Percentiles rank a stretch among this genome's conserved stretches.
These are phyloP conservation scores for Lyophyllum shimeji DNA, from an alignment of 768 basidiomycete species.

Conservation along the genomic window DNA sequence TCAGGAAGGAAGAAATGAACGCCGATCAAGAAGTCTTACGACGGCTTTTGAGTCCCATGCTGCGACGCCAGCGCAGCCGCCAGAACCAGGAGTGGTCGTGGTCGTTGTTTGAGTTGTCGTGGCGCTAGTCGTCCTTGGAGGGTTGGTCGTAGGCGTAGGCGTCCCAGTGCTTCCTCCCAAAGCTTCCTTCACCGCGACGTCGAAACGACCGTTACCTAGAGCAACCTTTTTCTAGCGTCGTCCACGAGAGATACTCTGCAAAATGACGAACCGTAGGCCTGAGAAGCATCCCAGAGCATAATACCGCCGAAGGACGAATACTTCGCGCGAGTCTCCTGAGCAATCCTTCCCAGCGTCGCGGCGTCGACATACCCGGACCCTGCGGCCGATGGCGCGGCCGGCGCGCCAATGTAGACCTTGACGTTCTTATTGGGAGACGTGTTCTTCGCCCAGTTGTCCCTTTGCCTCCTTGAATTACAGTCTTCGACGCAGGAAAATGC, in stretches of 20 bases:
- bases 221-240: too few relatives aligned
- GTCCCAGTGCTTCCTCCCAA: conserved; percentile 38
- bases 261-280: conserved; percentile 35
- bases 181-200: conserved; percentile 59
- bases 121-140: neutral
- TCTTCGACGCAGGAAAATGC: too few relatives aligned
- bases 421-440: conserved; percentile 57
- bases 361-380: conserved; percentile 57
- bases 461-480: conserved; percentile 15
- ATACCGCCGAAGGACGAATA: conserved; percentile 67
- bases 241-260: conserved; percentile 25
- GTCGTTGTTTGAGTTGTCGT: conserved; percentile 5
- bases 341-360: conserved; percentile 44
- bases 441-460: conserved; percentile 68
- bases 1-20: neutral
- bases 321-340: conserved; percentile 47
- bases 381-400: conserved; percentile 55
- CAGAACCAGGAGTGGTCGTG: neutral
- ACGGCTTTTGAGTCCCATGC: neutral
- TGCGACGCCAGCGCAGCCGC: neutral
- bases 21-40: neutral
- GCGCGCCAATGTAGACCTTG: conserved; percentile 65
- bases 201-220: conserved; percentile 59
- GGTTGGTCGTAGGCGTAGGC: neutral
- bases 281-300: conserved; percentile 53